Percentiles rank a stretch among this genome's conserved stretches.
These are phyloP conservation scores for Clonostachys solani DNA, from an alignment of 2,329 filamentous ascomycete species.

Conservation along the genomic window DNA sequence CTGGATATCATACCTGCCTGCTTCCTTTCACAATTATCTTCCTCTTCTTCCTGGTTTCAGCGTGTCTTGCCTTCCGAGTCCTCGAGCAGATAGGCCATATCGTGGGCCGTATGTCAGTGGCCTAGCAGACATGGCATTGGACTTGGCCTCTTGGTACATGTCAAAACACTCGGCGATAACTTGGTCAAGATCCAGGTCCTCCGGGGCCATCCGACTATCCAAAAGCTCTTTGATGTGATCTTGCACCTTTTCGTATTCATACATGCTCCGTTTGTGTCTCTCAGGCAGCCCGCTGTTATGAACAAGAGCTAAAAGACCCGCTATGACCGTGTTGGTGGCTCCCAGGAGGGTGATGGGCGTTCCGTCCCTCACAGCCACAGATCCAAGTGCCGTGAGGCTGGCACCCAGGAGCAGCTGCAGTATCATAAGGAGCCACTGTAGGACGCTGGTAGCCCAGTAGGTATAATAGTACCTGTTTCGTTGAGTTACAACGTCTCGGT, in stretches of 20 bases:
- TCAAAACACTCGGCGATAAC: slow-evolving; percentile 41
- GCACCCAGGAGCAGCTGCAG: slow-evolving; percentile 44
- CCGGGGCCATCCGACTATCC: slow-evolving; percentile 38
- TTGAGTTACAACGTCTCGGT: slow-evolving; percentile 38
- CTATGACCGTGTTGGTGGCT: slow-evolving; percentile 42
- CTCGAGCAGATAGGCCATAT: no score
- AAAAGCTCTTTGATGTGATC: slow-evolving; percentile 45
- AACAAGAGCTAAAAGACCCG: slow-evolving; percentile 44
- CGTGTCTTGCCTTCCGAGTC: no score
- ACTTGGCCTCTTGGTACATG: slow-evolving; percentile 36
- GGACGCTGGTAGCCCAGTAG: slow-evolving; percentile 33
- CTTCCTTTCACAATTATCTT: no score
- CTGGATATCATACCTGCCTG: no score
- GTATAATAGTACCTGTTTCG: slow-evolving; percentile 37
- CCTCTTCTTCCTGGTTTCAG: no score
- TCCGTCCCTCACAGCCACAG: slow-evolving; percentile 26
- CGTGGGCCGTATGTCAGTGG: no score
- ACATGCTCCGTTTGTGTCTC: slow-evolving; percentile 41
- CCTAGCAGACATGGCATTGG: slow-evolving; percentile 10
- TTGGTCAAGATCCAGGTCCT: slow-evolving; percentile 35
- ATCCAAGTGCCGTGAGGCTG: slow-evolving; percentile 43
- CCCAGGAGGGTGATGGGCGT: slow-evolving; percentile 43
- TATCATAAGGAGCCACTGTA: slow-evolving; percentile 43
- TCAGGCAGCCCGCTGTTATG: slow-evolving; percentile 51
- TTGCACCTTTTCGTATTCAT: slow-evolving; percentile 43